Evolutionary conservation across 2,329 filamentous ascomycete genomes (phyloP), one percentile per base, ranked within the genome.

Genomic region (Ophiosphaerella herpotricha): DNA sequence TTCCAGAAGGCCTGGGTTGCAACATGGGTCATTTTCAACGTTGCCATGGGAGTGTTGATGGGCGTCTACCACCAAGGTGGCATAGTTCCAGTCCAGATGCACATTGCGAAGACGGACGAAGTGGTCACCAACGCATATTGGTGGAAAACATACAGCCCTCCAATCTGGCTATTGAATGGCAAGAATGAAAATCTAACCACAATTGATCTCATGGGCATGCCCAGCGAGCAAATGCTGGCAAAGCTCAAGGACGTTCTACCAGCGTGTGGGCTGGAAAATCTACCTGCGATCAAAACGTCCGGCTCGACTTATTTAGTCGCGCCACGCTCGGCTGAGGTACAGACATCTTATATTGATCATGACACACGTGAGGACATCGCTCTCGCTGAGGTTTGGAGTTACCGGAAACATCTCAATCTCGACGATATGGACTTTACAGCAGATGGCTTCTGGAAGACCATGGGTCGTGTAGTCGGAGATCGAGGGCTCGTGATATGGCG

Each of bases 61-160:
- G 89, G 89, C n/a, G 77, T 84, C 4, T 93, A 90, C 66, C 89
- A 93, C 70, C 89, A 93, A 74, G 89, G 87, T 24, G 89, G 89
- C 37, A 83, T 92, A 23, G 81, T 93, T 1, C 87, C 89, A 0
- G 85, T 84, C 6, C 89, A 93, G 64, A 84, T 88, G 0, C 90
- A 90, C 67, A 79, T 93, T 65, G 88, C 85, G 64, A 83, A 82
- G 46, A 85, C 89, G 57, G 80, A 83, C 4, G 86, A 70, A 16
- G 60, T 88, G 55, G 84, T 88, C 7, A 85, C 85, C 1, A 80
- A 87, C 31, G 87, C 86, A 3, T 79, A 89, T 43, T 93, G 89
- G 89, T 93, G 89, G 89, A 92, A 91, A 71, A 92, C 89, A 1
- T 92, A 92, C 68, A 89, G 86, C 68, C 89, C 89, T 14, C 89